A percentile compares a stretch with the other conserved stretches of the same genome.
These are phyloP conservation scores for Pichia kudriavzevii DNA, from an alignment of 1,139 yeast species.

Conservation along the genomic window DNA sequence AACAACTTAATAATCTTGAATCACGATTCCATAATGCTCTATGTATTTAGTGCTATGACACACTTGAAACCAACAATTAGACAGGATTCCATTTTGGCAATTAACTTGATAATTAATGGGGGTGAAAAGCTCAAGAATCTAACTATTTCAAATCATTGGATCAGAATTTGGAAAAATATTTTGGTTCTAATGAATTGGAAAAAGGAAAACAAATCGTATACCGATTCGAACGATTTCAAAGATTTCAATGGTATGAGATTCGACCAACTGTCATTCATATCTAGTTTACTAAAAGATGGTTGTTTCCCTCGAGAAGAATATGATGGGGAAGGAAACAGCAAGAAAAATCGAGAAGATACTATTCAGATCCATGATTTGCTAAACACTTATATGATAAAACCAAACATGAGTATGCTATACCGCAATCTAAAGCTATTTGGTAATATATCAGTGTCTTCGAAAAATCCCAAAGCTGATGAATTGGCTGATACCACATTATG, in stretches of 20 bases:
- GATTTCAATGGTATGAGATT: constrained; percentile 16
- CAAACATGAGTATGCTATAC: constrained; percentile 16
- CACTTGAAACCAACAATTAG: constrained; percentile 74
- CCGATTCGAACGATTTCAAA: constrained; percentile 24
- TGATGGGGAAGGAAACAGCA: constrained; percentile 3
- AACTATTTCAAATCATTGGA: constrained; percentile 31
- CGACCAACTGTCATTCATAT: constrained; percentile 14
- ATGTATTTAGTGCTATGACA: constrained; percentile 91
- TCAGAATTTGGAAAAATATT: constrained; percentile 33
- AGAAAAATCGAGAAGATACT: background rate
- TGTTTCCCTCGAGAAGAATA: constrained; percentile 13
- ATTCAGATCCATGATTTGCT: constrained; percentile 23
- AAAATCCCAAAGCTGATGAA: constrained; percentile 3
- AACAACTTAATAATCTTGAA: constrained; percentile 37
- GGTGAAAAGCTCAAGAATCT: constrained; percentile 34
- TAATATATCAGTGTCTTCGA: constrained; percentile 10
- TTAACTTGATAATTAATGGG: constrained; percentile 43
- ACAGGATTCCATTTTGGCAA: constrained; percentile 58
- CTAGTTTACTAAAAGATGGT: constrained; percentile 10
- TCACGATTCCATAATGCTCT: constrained; percentile 57
- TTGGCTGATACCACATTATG: constrained; percentile 18
- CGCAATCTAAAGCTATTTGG: constrained; percentile 22
- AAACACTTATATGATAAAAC: constrained; percentile 19
- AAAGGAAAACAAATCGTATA: constrained; percentile 18
- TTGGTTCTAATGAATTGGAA: constrained; percentile 58